phyloP scores from a whole-genome alignment of 768 basidiomycete genomes.

The Psilocybe tampanensis region DNA sequence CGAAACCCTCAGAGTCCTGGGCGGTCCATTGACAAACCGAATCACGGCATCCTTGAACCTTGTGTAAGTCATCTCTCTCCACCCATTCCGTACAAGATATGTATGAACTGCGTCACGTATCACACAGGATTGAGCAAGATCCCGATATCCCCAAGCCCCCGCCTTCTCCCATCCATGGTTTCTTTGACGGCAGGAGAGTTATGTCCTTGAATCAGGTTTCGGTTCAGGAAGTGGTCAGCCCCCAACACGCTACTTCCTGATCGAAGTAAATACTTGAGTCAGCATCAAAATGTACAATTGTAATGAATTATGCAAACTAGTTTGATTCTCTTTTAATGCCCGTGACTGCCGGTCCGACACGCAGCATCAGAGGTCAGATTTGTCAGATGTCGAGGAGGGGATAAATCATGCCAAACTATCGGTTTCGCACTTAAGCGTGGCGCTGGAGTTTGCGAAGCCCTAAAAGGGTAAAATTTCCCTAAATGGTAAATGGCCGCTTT shows the following conservation, averaged over 20 bases:
- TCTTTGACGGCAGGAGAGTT: conserved; percentile 22
- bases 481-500: not conserved
- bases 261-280: too few relatives aligned
- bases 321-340: too few relatives aligned
- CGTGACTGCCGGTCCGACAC: too few relatives aligned
- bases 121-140: conserved; percentile 20
- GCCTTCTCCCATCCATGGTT: conserved; percentile 16
- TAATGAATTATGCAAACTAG: too few relatives aligned
- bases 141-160: conserved; percentile 17
- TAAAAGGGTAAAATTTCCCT: too few relatives aligned
- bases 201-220: conserved; percentile 19
- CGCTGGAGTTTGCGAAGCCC: too few relatives aligned
- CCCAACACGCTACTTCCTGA: not conserved
- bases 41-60: conserved; percentile 40
- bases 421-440: too few relatives aligned
- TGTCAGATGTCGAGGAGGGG: too few relatives aligned
- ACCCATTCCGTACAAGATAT: too few relatives aligned
- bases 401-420: too few relatives aligned
- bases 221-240: conserved; percentile 5
- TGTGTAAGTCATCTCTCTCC: conserved; percentile 26
- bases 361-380: too few relatives aligned
- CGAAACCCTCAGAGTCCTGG: conserved; percentile 33
- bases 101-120: not conserved
- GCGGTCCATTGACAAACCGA: conserved; percentile 30
- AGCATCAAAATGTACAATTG: too few relatives aligned